Conservation (phyloP, 345 rosid species). For the Atalantia buxifolia region DNA sequence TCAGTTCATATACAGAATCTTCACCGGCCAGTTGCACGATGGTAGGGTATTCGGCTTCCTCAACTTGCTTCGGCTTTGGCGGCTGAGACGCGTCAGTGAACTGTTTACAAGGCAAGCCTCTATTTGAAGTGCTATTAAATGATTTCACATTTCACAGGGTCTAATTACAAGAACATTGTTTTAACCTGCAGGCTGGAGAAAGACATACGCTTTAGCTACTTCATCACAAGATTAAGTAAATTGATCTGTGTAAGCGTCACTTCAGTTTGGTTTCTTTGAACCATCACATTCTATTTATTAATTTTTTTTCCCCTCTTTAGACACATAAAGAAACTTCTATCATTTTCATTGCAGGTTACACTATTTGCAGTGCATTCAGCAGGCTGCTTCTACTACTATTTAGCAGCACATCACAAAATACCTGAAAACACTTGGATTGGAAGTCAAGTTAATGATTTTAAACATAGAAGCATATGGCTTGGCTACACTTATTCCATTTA, state of each 20-base stretch:
- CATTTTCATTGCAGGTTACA: constrained; percentile 54
- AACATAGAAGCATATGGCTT: constrained; percentile 66
- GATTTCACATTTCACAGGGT: too few relatives aligned
- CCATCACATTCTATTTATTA: background rate
- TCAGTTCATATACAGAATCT: constrained; percentile 41
- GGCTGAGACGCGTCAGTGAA: constrained; percentile 72
- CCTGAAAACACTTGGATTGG: constrained; percentile 76
- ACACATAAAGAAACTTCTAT: too few relatives aligned
- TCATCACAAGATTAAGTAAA: constrained; percentile 56
- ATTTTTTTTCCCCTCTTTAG: background rate
- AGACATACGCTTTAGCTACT: constrained; percentile 73
- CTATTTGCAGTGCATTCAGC: constrained; percentile 77
- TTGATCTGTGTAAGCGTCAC: constrained; percentile 56
- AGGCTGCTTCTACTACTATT: constrained; percentile 79
- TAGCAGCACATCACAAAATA: constrained; percentile 49
- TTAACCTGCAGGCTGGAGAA: constrained; percentile 66
- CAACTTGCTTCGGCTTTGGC: constrained; percentile 90
- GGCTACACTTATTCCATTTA: constrained; percentile 91
- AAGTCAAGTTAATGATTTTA: constrained; percentile 43
- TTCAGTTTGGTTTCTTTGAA: background rate
- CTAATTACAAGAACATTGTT: too few relatives aligned
- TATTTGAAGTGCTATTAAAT: too few relatives aligned
- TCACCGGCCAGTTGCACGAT: constrained; percentile 33
- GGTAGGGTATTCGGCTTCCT: constrained; percentile 59
- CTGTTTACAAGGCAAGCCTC: constrained; percentile 63